Base-by-base conservation (phyloP, 2,329 filamentous ascomycete species). In the Cladosporium sp. region DNA sequence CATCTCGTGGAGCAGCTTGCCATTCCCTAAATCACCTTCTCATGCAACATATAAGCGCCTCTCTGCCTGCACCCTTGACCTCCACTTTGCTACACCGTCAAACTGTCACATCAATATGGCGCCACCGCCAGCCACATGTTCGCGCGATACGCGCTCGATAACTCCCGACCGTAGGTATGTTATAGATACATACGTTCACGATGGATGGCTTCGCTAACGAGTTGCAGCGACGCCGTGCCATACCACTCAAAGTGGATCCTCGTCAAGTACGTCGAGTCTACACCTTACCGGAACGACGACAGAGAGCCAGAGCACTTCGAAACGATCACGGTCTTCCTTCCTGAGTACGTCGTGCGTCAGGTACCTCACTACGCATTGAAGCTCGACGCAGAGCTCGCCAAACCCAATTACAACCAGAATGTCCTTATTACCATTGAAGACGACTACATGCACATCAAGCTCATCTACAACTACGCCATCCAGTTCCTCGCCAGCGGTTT, bases 401-500 rank as follows among this genome's bases (percentile, higher is more conserved):
- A 12, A 21, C 4, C 34, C 12, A 5, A 12, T 7, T 15, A 10
- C 57, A 47, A 18, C 15, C 30, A 36, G n/a, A 8, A 36, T 24
- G 52, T 36, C 8, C 28, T 36, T 2, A 24, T 57, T 10, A 44
- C 18, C 38, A 44, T 44, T 3, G 2, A 10, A 26, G 49, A 24
- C 8, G 1, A 5, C 3, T 2, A 7, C 7, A 7, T 4, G 6
- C 38, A 10, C 38, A 38, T 26, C 10, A 21, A 4, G 4, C 18
- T 21, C 0, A 58, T 59, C 10, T 18, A 49, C 24, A 38, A 59
- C 34, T 36, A 67, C 10, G 57, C 60, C 21, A 59, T 67, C 10
- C 57, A 49, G 4, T 68, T 51, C 61, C 36, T 67, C 8, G 32
- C 15, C 21, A 52, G 41, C 21, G 61, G 60, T 11, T 28, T 10